Conservation (phyloP, 768 basidiomycete species). For the Tubosaeta brunneosetosa region DNA sequence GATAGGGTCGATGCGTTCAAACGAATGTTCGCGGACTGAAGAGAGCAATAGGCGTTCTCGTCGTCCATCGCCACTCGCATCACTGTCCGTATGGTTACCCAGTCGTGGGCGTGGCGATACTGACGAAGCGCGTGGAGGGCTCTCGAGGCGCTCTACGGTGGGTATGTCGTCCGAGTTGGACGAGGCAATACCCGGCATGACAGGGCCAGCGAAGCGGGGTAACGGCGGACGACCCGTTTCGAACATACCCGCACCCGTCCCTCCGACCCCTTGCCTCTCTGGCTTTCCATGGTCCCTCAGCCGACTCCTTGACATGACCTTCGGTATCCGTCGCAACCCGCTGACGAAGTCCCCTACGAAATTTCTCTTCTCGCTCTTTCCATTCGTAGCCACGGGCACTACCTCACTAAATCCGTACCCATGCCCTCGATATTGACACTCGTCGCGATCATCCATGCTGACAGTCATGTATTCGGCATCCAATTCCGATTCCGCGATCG, state of each 20-base stretch:
- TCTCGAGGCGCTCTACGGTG: slow-evolving; percentile 25
- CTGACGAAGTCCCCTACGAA: slow-evolving; percentile 30
- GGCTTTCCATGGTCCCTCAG: slow-evolving; percentile 23
- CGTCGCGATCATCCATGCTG: slow-evolving; percentile 22
- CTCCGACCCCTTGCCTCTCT: slow-evolving; percentile 16
- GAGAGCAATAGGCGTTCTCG: slow-evolving; percentile 24
- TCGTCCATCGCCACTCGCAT: slow-evolving; percentile 20
- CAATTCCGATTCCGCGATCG: slow-evolving; percentile 29
- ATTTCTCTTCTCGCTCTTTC: slow-evolving; percentile 30
- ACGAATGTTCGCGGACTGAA: slow-evolving; percentile 21
- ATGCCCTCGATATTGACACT: slow-evolving; percentile 16
- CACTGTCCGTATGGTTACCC: slow-evolving; percentile 15
- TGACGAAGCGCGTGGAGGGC: slow-evolving; percentile 22
- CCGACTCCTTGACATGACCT: slow-evolving; percentile 31
- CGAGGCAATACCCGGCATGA: slow-evolving; percentile 14
- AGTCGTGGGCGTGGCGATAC: slow-evolving; percentile 20
- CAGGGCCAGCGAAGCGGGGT: slow-evolving; percentile 21
- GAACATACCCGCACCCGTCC: not conserved
- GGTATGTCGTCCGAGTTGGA: slow-evolving; percentile 29
- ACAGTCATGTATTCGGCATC: slow-evolving; percentile 34
- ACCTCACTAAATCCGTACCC: slow-evolving; percentile 24
- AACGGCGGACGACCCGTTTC: slow-evolving; percentile 11
- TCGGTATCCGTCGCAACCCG: slow-evolving; percentile 29
- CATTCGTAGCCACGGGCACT: slow-evolving; percentile 15
- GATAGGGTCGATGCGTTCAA: slow-evolving; percentile 17